These are phyloP conservation scores for Amanita jacksonii DNA, from an alignment of 768 basidiomycete genomes.

Conservation along the genomic window DNA sequence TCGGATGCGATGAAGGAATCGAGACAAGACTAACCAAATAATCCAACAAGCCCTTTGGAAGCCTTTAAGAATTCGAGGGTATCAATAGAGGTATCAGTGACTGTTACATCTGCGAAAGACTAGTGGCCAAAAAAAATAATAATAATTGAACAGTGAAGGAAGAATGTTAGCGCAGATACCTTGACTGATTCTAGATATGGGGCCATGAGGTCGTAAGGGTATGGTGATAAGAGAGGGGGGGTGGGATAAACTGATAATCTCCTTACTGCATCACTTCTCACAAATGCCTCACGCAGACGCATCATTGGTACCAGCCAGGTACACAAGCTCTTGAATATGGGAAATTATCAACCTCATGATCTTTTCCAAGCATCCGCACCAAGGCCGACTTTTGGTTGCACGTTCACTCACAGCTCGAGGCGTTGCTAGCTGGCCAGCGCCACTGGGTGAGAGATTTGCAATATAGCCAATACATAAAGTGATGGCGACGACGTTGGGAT, in stretches of 20 bases:
- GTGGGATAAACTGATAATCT: slow-evolving; percentile 10
- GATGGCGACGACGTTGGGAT: slow-evolving; percentile 6
- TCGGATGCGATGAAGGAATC: background rate
- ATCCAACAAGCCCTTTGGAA: slow-evolving; percentile 73
- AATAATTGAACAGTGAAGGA: background rate
- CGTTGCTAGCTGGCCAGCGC: slow-evolving; percentile 55
- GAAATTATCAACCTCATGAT: slow-evolving; percentile 4
- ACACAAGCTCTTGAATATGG: background rate
- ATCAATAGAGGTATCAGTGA: slow-evolving; percentile 82
- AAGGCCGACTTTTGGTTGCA: slow-evolving; percentile 80
- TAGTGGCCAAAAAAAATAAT: slow-evolving; percentile 21
- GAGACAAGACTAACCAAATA: slow-evolving; percentile 64
- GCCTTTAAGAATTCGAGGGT: slow-evolving; percentile 86
- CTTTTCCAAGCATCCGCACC: slow-evolving; percentile 39
- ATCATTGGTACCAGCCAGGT: slow-evolving; percentile 55
- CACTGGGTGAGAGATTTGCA: slow-evolving; percentile 76
- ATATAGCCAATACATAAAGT: background rate
- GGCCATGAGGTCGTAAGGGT: slow-evolving; percentile 41
- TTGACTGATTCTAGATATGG: slow-evolving; percentile 68
- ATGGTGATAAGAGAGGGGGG: too few species aligned
- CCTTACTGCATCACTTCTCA: slow-evolving; percentile 11
- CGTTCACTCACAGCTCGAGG: slow-evolving; percentile 51
- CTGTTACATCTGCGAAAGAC: slow-evolving; percentile 91
- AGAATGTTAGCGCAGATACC: slow-evolving; percentile 24
- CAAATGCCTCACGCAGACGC: slow-evolving; percentile 81